These are phyloP conservation scores for Debaryomycetaceae sp. DNA, from an alignment of 1,139 yeast species.

Conservation along the genomic window DNA sequence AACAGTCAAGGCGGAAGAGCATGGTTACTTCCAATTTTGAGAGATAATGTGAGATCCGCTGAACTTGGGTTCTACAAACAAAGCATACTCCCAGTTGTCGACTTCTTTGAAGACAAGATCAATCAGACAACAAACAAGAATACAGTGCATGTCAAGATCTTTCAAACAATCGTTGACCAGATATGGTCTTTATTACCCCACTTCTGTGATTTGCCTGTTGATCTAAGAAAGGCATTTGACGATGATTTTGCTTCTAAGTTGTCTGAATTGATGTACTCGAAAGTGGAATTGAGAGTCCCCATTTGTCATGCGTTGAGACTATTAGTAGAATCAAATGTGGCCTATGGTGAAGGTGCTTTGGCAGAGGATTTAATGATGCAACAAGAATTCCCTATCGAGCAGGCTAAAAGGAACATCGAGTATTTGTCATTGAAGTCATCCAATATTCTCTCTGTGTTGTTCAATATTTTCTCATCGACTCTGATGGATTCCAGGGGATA, in stretches of 20 bases:
- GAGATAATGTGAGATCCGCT: slow-evolving; percentile 80
- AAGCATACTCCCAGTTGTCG: slow-evolving; percentile 65
- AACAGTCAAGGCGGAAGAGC: slow-evolving; percentile 71
- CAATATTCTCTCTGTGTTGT: slow-evolving; percentile 78
- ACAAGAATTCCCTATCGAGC: slow-evolving; percentile 56
- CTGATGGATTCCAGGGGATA: slow-evolving; percentile 79
- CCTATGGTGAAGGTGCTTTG: slow-evolving; percentile 58
- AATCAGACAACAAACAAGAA: slow-evolving; percentile 41
- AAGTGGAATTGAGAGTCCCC: slow-evolving; percentile 69
- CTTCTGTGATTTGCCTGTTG: slow-evolving; percentile 84
- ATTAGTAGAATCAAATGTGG: slow-evolving; percentile 72
- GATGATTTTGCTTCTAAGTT: slow-evolving; percentile 75
- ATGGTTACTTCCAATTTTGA: slow-evolving; percentile 88
- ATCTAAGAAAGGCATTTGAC: slow-evolving; percentile 59
- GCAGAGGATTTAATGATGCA: slow-evolving; percentile 56
- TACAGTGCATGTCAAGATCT: slow-evolving; percentile 69
- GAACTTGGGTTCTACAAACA: slow-evolving; percentile 59
- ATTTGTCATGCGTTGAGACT: slow-evolving; percentile 79
- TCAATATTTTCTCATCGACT: slow-evolving; percentile 88
- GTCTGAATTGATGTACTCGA: slow-evolving; percentile 70
- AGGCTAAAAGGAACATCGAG: slow-evolving; percentile 55
- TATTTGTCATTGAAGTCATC: slow-evolving; percentile 64
- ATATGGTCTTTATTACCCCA: slow-evolving; percentile 89
- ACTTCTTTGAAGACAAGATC: slow-evolving; percentile 52
- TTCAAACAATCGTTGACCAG: slow-evolving; percentile 82